phyloP scores from a whole-genome alignment of 2,329 filamentous ascomycete species.

The Sclerotinia sclerotiorum region DNA sequence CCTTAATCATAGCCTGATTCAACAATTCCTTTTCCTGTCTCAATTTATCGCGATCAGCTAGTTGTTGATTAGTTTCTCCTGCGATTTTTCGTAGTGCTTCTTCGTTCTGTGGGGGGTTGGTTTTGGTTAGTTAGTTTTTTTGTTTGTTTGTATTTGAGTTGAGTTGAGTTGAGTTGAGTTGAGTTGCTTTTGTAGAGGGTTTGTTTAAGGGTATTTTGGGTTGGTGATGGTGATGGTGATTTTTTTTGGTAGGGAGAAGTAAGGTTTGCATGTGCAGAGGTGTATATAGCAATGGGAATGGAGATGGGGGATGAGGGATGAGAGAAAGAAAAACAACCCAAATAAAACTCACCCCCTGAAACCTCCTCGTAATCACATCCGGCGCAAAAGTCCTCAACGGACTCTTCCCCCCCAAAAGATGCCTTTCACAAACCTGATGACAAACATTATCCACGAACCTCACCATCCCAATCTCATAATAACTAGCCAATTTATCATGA shows the following conservation, averaged over 20 bases:
- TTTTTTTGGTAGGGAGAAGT: no score
- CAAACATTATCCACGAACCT: slow-evolving; percentile 32
- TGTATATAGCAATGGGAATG: no score
- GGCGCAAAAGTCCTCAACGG: slow-evolving; percentile 28
- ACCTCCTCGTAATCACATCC: slow-evolving; percentile 9
- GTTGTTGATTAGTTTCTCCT: not conserved
- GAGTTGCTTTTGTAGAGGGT: no score
- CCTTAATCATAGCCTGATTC: not conserved
- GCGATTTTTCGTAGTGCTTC: not conserved
- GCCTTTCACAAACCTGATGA: slow-evolving; percentile 31
- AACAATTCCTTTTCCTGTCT: not conserved
- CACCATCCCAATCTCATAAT: slow-evolving; percentile 27
- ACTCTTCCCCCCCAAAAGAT: slow-evolving; percentile 28
- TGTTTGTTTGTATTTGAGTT: not conserved
- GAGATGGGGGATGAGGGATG: no score
- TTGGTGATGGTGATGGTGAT: no score
- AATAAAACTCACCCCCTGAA: not conserved
- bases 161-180: not conserved
- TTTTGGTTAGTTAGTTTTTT: not conserved
- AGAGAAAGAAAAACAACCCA: not conserved
- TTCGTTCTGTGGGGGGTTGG: not conserved
- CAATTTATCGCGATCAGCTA: not conserved
- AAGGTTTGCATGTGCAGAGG: no score
- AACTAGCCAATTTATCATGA: slow-evolving; percentile 25
- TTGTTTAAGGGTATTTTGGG: not conserved